These are phyloP conservation scores for Nymphaea thermarum DNA, from an alignment of 164 flowering plant species.

Conservation along the genomic window DNA sequence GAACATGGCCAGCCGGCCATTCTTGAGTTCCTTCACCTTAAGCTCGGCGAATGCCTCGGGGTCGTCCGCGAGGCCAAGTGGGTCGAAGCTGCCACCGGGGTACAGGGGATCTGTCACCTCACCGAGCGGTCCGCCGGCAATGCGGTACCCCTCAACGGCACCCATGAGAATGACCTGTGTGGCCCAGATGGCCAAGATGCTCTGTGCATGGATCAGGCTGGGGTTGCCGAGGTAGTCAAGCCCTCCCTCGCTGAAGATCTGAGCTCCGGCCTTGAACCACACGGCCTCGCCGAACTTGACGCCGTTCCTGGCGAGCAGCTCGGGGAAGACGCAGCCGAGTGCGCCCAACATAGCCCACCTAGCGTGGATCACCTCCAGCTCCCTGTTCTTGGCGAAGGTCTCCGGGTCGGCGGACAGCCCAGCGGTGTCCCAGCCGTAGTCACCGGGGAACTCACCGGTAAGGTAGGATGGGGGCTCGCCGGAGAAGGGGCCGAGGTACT, in stretches of 20 bases:
- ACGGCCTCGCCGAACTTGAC: slow-evolving; percentile 7
- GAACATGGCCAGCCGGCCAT: slow-evolving; percentile 2
- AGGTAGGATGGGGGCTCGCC: slow-evolving; percentile 5
- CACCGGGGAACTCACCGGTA: slow-evolving; percentile 7
- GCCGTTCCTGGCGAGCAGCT: slow-evolving; percentile 5
- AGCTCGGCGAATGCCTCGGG: neutral
- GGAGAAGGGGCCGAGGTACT: slow-evolving; percentile 6
- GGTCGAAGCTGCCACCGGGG: slow-evolving; percentile 3
- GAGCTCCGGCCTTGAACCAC: slow-evolving; percentile 10
- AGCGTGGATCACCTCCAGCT: slow-evolving; percentile 7
- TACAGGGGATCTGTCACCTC: neutral
- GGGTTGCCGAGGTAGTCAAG: slow-evolving; percentile 7
- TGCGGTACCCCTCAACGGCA: slow-evolving; percentile 1
- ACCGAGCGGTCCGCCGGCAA: neutral
- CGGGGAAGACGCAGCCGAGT: slow-evolving; percentile 5
- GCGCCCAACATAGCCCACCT: slow-evolving; percentile 7
- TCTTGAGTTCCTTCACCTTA: slow-evolving; percentile 1
- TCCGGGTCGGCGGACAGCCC: slow-evolving; percentile 5
- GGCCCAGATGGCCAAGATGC: slow-evolving; percentile 8
- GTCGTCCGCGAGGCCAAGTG: neutral
- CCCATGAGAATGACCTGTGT: slow-evolving; percentile 4
- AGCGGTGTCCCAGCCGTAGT: slow-evolving; percentile 7
- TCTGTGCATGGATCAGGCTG: slow-evolving; percentile 6
- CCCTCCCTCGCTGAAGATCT: slow-evolving; percentile 8
- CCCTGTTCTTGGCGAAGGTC: slow-evolving; percentile 6